Conservation (phyloP, 129 eudicot species). For the Tagetes erecta region DNA sequence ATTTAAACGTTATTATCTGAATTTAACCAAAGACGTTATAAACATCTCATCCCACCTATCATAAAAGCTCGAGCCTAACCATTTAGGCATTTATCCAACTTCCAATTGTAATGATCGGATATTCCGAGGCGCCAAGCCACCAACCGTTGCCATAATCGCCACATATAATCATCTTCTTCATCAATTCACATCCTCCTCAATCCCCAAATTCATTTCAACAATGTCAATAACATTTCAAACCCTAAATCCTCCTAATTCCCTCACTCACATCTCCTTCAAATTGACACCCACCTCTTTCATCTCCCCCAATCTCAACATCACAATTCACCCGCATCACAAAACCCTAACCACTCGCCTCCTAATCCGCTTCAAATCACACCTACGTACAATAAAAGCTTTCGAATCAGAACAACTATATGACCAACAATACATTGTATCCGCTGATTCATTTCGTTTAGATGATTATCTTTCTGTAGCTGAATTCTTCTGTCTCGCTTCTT, state of each 20-base stretch:
- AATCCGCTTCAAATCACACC: slow-evolving; percentile 18
- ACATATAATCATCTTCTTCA: slow-evolving; percentile 4
- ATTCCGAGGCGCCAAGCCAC: slow-evolving; percentile 47
- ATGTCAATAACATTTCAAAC: slow-evolving; percentile 64
- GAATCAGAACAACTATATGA: slow-evolving; percentile 30
- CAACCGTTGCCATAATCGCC: slow-evolving; percentile 37
- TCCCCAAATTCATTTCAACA: slow-evolving; percentile 9
- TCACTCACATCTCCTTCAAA: slow-evolving; percentile 38
- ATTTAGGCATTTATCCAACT: not conserved
- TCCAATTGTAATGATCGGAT: slow-evolving; percentile 20
- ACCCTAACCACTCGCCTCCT: slow-evolving; percentile 16
- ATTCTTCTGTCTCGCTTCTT: slow-evolving; percentile 54
- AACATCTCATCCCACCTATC: too few relatives aligned
- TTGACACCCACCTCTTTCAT: slow-evolving; percentile 27
- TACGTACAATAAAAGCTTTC: slow-evolving; percentile 24
- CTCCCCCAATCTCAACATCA: slow-evolving; percentile 27
- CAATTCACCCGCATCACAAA: slow-evolving; percentile 25
- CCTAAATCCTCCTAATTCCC: slow-evolving; percentile 38
- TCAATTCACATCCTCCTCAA: slow-evolving; percentile 11
- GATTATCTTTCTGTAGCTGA: slow-evolving; percentile 57
- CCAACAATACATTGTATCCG: slow-evolving; percentile 6
- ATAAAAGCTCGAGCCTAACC: too few relatives aligned
- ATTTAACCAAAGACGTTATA: too few relatives aligned
- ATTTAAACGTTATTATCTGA: too few relatives aligned
- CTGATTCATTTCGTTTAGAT: slow-evolving; percentile 42